phyloP scores from a whole-genome alignment of 371 early-diverging fungal species.

The Mucor plumbeus region DNA sequence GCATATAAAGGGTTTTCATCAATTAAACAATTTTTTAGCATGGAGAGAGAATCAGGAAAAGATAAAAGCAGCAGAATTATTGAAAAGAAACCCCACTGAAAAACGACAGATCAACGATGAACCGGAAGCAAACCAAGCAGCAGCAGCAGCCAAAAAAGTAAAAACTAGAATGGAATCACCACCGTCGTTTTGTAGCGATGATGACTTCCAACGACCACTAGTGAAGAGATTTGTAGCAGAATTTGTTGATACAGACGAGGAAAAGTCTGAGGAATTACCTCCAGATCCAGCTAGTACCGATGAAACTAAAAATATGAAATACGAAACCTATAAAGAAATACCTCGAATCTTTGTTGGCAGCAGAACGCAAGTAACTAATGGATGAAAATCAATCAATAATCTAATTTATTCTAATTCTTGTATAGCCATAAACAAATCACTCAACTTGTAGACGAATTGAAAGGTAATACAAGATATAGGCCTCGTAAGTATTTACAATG shows the following conservation, averaged over 20 bases:
- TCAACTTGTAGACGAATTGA: constrained; percentile 59
- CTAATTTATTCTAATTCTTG: background rate
- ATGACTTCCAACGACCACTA: constrained; percentile 32
- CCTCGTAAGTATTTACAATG: constrained; percentile 42
- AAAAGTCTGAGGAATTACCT: background rate
- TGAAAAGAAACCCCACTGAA: background rate
- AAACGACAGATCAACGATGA: background rate
- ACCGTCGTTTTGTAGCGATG: constrained; percentile 19
- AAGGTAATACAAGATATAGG: constrained; percentile 55
- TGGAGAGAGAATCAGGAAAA: constrained; percentile 34
- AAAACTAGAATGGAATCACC: background rate
- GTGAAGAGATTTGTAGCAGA: constrained; percentile 7
- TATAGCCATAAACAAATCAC: constrained; percentile 62
- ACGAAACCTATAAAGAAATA: constrained; percentile 8
- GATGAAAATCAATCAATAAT: background rate
- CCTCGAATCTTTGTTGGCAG: constrained; percentile 56
- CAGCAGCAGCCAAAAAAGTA: background rate
- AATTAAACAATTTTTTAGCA: constrained; percentile 14
- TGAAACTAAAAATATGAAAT: constrained; percentile 23
- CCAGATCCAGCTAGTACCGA: constrained; percentile 8
- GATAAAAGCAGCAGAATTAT: background rate
- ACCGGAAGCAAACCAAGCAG: background rate
- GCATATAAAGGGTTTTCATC: background rate
- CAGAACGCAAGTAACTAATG: constrained; percentile 52
- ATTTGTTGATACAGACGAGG: background rate